Base-by-base conservation (phyloP, 805 yeast genomes). In the Ogataea paraovalis region DNA sequence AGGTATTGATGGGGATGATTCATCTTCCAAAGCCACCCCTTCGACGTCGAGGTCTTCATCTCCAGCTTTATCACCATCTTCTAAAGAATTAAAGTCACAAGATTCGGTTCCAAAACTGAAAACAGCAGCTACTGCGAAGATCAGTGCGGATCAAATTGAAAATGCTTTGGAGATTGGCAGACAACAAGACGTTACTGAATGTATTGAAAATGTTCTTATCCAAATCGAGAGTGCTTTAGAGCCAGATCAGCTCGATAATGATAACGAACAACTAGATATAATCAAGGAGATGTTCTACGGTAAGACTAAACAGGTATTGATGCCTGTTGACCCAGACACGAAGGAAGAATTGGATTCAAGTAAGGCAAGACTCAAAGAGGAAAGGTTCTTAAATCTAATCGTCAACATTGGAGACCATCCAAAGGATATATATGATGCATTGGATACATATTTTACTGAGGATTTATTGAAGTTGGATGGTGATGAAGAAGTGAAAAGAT, bases 171-270 rank as follows among this genome's bases (percentile, higher is more conserved):
- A 87, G 60, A 73, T 83, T 59, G 96, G 97, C 2, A 74, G 96
- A 54, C 99, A 94, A 63, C 99, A 94, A 64, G 99, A 94, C 70
- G 98, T 94, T 18, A 90, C 97, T 0, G 99, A 94, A 63, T 92
- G 98, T 65, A 90, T 92, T 59, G 96, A 91, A 46, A 94, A 94
- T 64, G 97, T 94, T 7, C 73, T 91, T 13, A 87, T 85, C 53
- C 98, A 92, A 64, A 70, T 94, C 33, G 97, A 92, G 62, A 87
- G 96, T 22, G 95, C 96, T 0, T 74, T 87, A 48, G 81, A 76
- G 43, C 95, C 96, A 0, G 73, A 72, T 14, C 64, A 65, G 1
- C 60, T 84, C 41, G 95, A 86, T 43, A 75, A 68, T 1, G 91
- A 90, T 57, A 77, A 80, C 20, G 98, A 92, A 62, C 97, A 92